Evolutionary conservation across 176 grass and related monocot genomes (phyloP).

Genomic region (Carex littledalei): DNA sequence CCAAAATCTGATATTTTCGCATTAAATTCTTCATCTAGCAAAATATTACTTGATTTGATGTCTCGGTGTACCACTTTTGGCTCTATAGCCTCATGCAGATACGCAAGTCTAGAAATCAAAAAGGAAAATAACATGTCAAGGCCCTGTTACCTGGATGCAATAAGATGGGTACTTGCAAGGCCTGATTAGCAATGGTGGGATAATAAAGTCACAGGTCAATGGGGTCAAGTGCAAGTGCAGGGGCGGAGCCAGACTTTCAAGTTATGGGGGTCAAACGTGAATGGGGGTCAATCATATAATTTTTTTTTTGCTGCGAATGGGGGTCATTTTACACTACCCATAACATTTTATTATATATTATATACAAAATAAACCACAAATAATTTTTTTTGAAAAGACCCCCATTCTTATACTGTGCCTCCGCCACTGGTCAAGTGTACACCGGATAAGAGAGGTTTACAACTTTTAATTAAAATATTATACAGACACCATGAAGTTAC

Average conservation of each 20-base stretch:
- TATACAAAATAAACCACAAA: too few species aligned
- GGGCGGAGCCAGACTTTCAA: too few species aligned
- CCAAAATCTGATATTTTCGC: conserved; percentile 95
- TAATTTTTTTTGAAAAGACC: too few species aligned
- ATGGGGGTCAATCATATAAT: too few species aligned
- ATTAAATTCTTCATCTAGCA: conserved; percentile 93
- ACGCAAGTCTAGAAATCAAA: conserved; percentile 57
- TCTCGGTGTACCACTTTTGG: conserved; percentile 98
- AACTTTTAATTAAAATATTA: neutral
- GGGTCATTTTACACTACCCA: too few species aligned
- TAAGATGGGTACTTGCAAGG: neutral
- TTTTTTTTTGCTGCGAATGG: too few species aligned
- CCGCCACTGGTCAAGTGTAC: neutral
- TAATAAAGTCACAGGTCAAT: neutral
- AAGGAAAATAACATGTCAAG: neutral
- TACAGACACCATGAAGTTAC: neutral
- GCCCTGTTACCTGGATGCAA: neutral
- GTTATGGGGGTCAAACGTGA: too few species aligned
- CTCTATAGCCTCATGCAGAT: conserved; percentile 92
- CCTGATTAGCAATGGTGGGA: neutral
- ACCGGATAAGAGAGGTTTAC: neutral
- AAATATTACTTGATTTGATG: conserved; percentile 37
- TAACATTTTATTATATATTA: too few species aligned
- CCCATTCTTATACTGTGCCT: too few species aligned
- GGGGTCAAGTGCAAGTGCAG: neutral